Base-by-base conservation (phyloP, 116 monocot genomes). In the Posidonia oceanica region DNA sequence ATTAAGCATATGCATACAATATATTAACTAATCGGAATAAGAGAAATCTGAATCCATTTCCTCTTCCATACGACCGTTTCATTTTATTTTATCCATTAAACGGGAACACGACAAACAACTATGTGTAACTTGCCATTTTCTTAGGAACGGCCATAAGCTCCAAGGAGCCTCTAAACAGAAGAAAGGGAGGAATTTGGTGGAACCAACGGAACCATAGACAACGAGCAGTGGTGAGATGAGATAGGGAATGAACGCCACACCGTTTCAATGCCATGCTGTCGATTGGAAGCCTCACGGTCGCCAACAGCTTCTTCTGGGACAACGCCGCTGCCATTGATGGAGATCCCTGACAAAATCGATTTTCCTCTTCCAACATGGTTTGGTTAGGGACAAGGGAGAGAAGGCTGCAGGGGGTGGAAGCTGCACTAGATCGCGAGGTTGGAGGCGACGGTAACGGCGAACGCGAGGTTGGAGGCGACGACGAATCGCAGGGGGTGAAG, bases 131-230 rank as follows among this genome's bases (percentile, higher is more conserved):
- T 6, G 79, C 91, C 85, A 85, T 91, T 66, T 91, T 91, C 78
- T 85, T 91, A n/a, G 91, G 91, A 13, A 91, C 87, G 22, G 91
- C 87, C 91, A 91, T 91, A 75, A 91, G 87, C 23, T 91, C 91
- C 83, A 91, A 81, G 42, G 85, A 86, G 21, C 68, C 68, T 2
- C 56, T 76, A 17, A 76, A 79, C 14, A 37, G 42, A 6, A 68
- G 23, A n/a, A 53, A 52, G 63, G 64, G 62, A 56, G 63, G 52
- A 56, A 70, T 21, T 39, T 63, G 54, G 70, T 5, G 37, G 36
- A 39, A 52, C 13, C 20, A 36, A 36, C 1, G 61, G 61, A 52
- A 5, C 21, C 67, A 69, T 61, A 36, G 75, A 22, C 23, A 36
- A 52, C 17, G 75, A 37, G 71, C 41, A 22, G 44, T 22, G 40